These are phyloP conservation scores for Eimeria falciformis DNA, from an alignment of 169 alveolate species.

Conservation along the genomic window DNA sequence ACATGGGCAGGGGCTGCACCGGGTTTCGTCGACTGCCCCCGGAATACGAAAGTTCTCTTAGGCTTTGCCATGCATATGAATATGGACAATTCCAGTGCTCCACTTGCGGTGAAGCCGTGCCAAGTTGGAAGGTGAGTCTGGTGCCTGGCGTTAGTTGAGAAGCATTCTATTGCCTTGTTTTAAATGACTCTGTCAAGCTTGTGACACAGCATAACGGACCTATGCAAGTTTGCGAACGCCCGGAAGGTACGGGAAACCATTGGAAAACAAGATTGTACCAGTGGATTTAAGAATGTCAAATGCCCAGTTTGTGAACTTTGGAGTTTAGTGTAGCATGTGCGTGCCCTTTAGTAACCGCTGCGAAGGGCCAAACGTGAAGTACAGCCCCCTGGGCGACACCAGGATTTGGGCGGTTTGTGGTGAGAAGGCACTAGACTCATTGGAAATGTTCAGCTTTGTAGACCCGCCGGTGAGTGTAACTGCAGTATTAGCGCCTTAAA, in stretches of 20 bases:
- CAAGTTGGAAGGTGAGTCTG: conserved; percentile 10
- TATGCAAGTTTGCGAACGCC: too few species aligned
- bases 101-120: background rate
- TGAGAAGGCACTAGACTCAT: background rate
- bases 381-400: background rate
- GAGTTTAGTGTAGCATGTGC: too few species aligned
- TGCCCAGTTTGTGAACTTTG: too few species aligned
- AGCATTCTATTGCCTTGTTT: too few species aligned
- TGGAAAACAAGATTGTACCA: too few species aligned
- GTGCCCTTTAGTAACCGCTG: background rate
- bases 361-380: conserved; percentile 18
- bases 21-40: conserved; percentile 68
- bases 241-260: too few species aligned
- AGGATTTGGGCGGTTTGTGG: conserved; percentile 62
- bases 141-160: background rate
- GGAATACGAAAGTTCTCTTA: conserved; percentile 27
- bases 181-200: too few species aligned
- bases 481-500: background rate
- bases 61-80: conserved; percentile 73
- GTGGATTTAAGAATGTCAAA: too few species aligned
- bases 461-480: background rate
- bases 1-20: conserved; percentile 75
- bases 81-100: conserved; percentile 8
- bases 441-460: conserved; percentile 2
- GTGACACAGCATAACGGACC: too few species aligned